phyloP scores from a whole-genome alignment of 2,329 filamentous ascomycete species.

The Penicillium sp. region DNA sequence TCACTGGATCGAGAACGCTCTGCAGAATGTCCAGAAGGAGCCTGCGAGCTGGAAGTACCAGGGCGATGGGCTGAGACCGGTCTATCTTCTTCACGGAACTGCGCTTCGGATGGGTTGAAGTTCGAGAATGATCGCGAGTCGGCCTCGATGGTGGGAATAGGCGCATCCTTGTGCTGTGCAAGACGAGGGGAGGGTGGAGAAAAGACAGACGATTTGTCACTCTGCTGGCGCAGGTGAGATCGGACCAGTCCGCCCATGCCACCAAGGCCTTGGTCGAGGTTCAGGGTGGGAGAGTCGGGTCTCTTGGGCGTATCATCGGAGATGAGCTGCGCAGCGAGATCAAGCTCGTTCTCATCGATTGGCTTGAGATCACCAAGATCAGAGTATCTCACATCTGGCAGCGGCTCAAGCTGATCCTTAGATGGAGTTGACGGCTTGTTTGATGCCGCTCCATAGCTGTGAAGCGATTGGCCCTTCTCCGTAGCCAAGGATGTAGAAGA shows the following conservation, averaged over 20 bases:
- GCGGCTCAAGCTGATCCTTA: constrained; percentile 32
- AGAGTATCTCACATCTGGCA: constrained; percentile 40
- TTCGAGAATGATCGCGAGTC: not conserved
- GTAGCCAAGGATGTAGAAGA: constrained; percentile 29
- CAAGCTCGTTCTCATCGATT: constrained; percentile 38
- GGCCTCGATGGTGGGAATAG: constrained; percentile 4
- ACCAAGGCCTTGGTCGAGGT: constrained; percentile 65
- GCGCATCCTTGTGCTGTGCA: constrained; percentile 32
- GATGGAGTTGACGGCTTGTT: constrained; percentile 29
- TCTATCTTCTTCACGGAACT: not conserved
- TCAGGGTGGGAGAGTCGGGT: constrained; percentile 77
- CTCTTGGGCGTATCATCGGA: constrained; percentile 26
- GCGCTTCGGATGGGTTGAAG: not conserved
- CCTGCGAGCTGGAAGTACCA: constrained; percentile 8
- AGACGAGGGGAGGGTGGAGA: constrained; percentile 50
- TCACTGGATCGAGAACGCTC: constrained; percentile 17
- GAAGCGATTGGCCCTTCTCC: constrained; percentile 40
- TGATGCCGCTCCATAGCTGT: constrained; percentile 37
- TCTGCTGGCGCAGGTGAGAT: constrained; percentile 80
- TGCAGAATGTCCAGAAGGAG: constrained; percentile 13
- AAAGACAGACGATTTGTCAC: constrained; percentile 79
- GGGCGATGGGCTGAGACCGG: constrained; percentile 1
- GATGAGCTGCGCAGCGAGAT: constrained; percentile 6
- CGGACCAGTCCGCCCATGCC: constrained; percentile 66
- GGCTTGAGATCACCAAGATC: constrained; percentile 44